Evolutionary conservation across 208 protist species (phyloP), one percentile per base, ranked within the genome.

Genomic region (Leishmania lainsoni): DNA sequence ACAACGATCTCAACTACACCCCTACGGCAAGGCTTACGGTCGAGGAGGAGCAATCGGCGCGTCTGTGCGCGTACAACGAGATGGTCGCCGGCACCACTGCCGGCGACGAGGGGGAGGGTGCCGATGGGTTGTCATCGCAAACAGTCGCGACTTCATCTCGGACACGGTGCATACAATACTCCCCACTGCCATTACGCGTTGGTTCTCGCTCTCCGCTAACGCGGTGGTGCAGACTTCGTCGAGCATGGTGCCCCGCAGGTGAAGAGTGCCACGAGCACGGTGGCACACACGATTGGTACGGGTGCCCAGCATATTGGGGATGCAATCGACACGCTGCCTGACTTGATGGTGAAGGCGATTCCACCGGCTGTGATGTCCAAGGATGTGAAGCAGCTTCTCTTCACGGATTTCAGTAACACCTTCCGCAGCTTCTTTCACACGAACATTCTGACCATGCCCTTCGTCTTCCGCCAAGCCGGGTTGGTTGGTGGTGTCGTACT

Each of bases 341-440:
- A 56, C 10, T n/a, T 86, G 52, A 58, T 92, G 35, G 83, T 92
- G 45, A 78, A 82, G 17, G 81, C 80, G 26, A 89, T 92, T 42
- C 89, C 89, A 0, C 68, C 79, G 17, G 45, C 73, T 14, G 69
- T 92, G 68, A 88, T 92, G 84, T 87, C 86, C 1, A 45, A 86
- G n/a, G 82, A 89, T 32, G 75, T 87, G 75, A 90, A 90, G 87
- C 76, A 83, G 70, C 81, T 90, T 0, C 59, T 92, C 81, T 92
- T 92, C 75, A 85, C 80, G 0, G 86, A 89, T 77, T 90, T 89
- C 35, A 86, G 82, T 63, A 92, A 90, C 86, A 89, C 86, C 48
- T 83, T 91, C 73, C 83, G 88, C 52, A 84, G 81, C 73, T 91
- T 91, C 78, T 91, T 89, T 51, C 88, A 89, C 85, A 91, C 88